phyloP scores from a whole-genome alignment of 108 stramenopile species.

The Schizochytrium sp. region DNA sequence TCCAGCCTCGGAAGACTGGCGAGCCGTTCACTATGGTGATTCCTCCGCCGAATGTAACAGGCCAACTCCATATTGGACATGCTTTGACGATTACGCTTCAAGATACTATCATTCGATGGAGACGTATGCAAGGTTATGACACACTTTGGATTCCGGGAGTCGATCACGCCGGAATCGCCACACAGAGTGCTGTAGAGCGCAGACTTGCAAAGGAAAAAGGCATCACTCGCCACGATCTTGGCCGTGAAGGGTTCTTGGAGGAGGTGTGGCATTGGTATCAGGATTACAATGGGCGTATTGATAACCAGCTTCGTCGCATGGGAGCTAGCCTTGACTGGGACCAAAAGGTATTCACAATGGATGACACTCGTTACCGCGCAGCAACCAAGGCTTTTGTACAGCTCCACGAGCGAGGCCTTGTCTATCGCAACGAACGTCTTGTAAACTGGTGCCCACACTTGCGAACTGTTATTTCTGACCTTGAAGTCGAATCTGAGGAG shows the following conservation, averaged over 20 bases:
- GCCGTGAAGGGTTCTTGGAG: conserved; percentile 87
- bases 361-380: conserved; percentile 84
- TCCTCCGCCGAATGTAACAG: conserved; percentile 99
- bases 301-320: conserved; percentile 88
- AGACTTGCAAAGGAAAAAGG: conserved; percentile 81
- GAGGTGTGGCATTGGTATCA: conserved; percentile 91
- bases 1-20: background rate
- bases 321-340: conserved; percentile 98
- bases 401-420: conserved; percentile 91
- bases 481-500: conserved; percentile 87
- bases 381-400: conserved; percentile 94
- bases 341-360: conserved; percentile 97
- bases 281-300: conserved; percentile 95
- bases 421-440: conserved; percentile 95
- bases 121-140: conserved; percentile 95
- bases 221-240: conserved; percentile 83
- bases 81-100: conserved; percentile 98
- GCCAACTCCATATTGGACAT: conserved; percentile 98
- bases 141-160: conserved; percentile 96
- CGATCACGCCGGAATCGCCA: conserved; percentile 99
- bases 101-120: conserved; percentile 95
- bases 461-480: conserved; percentile 96
- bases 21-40: conserved; percentile 72
- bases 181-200: conserved; percentile 96
- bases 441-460: conserved; percentile 98